These are phyloP conservation scores for Leptosphaerulina australis DNA, from an alignment of 2,329 filamentous ascomycete species.

Conservation along the genomic window DNA sequence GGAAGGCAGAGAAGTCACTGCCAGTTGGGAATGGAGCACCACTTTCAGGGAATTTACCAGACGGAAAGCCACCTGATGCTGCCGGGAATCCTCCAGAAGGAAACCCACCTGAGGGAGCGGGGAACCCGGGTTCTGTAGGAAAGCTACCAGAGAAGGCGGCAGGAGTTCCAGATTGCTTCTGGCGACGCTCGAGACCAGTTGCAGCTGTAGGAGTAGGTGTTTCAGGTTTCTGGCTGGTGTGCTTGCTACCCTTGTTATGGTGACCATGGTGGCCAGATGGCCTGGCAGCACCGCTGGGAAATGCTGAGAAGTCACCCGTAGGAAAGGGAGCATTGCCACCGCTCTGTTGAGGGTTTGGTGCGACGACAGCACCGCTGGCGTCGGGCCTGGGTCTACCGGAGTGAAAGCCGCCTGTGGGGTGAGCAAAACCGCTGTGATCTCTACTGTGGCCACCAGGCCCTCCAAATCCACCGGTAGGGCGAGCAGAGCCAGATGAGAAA, in stretches of 20 bases:
- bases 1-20: too few species aligned
- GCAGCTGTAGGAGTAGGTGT: neutral
- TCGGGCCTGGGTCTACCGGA: neutral
- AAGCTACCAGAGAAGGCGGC: conserved; percentile 6
- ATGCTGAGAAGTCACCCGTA: conserved; percentile 2
- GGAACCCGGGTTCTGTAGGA: neutral
- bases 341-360: conserved; percentile 4
- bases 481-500: conserved; percentile 3
- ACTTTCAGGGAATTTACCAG: neutral
- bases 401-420: conserved; percentile 8
- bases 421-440: conserved; percentile 5
- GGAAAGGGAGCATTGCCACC: conserved; percentile 7
- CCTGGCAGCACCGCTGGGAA: conserved; percentile 8
- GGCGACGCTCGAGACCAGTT: conserved; percentile 7
- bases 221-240: neutral
- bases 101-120: neutral
- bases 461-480: conserved; percentile 5
- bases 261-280: conserved; percentile 7
- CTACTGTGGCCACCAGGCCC: conserved; percentile 4
- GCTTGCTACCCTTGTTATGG: neutral
- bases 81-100: neutral
- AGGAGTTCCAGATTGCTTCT: neutral
- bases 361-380: neutral
- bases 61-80: neutral
- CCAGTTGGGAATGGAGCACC: neutral